These are phyloP conservation scores for Metschnikowia anglica DNA, from an alignment of 805 yeast species.

Conservation along the genomic window DNA sequence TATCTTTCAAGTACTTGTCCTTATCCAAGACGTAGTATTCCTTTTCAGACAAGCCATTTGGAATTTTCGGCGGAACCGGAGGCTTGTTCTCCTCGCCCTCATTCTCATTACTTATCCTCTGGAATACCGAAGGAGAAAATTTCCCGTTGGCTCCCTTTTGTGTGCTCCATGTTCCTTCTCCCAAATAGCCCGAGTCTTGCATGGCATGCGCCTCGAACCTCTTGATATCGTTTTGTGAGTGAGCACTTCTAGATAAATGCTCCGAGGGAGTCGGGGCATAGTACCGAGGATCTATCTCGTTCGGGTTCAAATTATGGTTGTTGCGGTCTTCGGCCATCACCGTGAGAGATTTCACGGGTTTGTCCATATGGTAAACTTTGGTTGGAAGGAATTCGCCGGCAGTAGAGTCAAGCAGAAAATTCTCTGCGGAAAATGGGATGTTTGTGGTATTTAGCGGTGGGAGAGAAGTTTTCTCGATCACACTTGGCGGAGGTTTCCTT, in stretches of 20 bases:
- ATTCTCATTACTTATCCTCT: conserved; percentile 28
- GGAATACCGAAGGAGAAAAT: conserved; percentile 39
- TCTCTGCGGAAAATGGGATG: conserved; percentile 44
- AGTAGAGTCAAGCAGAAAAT: conserved; percentile 37
- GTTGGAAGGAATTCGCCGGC: conserved; percentile 32
- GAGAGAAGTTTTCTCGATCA: neutral
- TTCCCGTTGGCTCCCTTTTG: conserved; percentile 12
- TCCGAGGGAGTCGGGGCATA: conserved; percentile 52
- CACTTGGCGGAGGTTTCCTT: conserved; percentile 21
- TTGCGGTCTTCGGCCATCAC: conserved; percentile 17
- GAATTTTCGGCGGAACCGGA: conserved; percentile 45
- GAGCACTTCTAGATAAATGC: conserved; percentile 28
- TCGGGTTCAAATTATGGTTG: conserved; percentile 13
- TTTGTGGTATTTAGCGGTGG: conserved; percentile 21
- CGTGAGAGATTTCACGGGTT: conserved; percentile 34
- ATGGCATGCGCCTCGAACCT: conserved; percentile 29
- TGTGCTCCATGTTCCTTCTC: conserved; percentile 34
- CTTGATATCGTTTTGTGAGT: conserved; percentile 25
- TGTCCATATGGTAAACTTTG: conserved; percentile 35
- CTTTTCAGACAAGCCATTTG: conserved; percentile 40
- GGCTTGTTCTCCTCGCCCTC: conserved; percentile 35
- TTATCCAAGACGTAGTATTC: conserved; percentile 44
- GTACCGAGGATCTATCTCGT: conserved; percentile 32
- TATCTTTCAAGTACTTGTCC: conserved; percentile 38
- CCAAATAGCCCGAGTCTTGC: conserved; percentile 40